These are phyloP conservation scores for Euphorbia schlechtendalii DNA, from an alignment of 441 rosid genomes.

Conservation along the genomic window DNA sequence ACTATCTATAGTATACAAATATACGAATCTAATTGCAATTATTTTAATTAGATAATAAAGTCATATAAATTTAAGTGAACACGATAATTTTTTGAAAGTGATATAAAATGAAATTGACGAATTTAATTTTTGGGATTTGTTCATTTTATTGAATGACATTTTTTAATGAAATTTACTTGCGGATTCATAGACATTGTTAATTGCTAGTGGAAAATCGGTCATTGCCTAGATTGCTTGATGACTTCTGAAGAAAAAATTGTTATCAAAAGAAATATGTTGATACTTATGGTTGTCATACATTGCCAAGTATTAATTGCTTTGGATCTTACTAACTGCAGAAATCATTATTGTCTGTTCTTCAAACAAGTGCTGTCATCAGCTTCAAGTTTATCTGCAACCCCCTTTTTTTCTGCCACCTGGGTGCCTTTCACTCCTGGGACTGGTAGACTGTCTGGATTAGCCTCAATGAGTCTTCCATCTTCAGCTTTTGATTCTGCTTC, in stretches of 20 bases:
- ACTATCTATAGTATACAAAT: background rate
- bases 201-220: background rate
- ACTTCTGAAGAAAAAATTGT: background rate
- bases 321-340: constrained; percentile 24
- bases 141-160: background rate
- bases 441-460: constrained; percentile 40
- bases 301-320: constrained; percentile 9
- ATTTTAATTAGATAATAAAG: background rate
- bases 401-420: constrained; percentile 33
- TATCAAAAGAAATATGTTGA: background rate
- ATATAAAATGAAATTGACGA: background rate
- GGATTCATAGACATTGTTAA: background rate
- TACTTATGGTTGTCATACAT: background rate
- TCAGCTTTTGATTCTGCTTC: constrained; percentile 36
- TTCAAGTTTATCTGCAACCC: constrained; percentile 35
- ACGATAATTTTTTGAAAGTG: background rate
- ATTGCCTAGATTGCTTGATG: background rate
- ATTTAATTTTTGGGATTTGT: background rate
- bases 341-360: constrained; percentile 27
- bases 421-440: constrained; percentile 32
- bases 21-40: background rate
- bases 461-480: constrained; percentile 33
- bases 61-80: background rate
- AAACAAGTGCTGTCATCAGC: constrained; percentile 29
- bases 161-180: background rate